Base-by-base conservation (phyloP, 495 filamentous ascomycete genomes). In the Staphylotrichum tortipilum region DNA sequence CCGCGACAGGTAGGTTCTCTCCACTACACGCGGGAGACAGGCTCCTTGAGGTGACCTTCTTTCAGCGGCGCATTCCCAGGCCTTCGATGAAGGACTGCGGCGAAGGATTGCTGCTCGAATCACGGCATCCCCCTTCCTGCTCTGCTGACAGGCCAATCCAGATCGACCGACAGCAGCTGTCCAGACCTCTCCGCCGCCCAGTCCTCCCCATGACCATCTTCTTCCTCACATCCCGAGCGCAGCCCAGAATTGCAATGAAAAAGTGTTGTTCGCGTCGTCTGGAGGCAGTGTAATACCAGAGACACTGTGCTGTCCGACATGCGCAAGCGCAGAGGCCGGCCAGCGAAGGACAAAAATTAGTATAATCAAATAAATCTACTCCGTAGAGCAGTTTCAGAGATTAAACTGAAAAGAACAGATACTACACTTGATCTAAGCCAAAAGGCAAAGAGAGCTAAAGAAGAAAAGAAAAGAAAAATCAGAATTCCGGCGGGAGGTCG, bases 361-460 rank as follows among this genome's bases (percentile, higher is more conserved):
- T 78, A 79, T 88, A 89, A 89, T 87, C 82, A 82, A 31, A 31
- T 76, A 76, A 79, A 78, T 84, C 77, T 78, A 73, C 74, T 75
- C 80, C 74, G 70, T 84, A 79, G 81, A 65, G 60, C 61, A 69
- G 66, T 79, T 78, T 78, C 76, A 81, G 77, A 78, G 74, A 80
- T 90, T 89, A 90, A 88, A 90, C 85, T 91, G 84, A 89, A 89
- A 90, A 94, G 88, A 94, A 94, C 88, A 94, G 88, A 92, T 94
- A 92, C 87, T 91, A 92, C 86, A 92, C 88, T 90, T 91, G 88
- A 92, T 91, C 87, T 92, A 84, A 85, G 82, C 82, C 82, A 84
- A 82, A 80, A 81, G 81, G 80, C 61, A 64, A 66, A 64, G 78
- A 69, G 67, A 72, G 69, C 66, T 71, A 53, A 64, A 58, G 68